Percentiles rank a stretch among this genome's conserved stretches.
These are phyloP conservation scores for Puccinia brachypodii DNA, from an alignment of 1,284 basidiomycete genomes.

Conservation along the genomic window DNA sequence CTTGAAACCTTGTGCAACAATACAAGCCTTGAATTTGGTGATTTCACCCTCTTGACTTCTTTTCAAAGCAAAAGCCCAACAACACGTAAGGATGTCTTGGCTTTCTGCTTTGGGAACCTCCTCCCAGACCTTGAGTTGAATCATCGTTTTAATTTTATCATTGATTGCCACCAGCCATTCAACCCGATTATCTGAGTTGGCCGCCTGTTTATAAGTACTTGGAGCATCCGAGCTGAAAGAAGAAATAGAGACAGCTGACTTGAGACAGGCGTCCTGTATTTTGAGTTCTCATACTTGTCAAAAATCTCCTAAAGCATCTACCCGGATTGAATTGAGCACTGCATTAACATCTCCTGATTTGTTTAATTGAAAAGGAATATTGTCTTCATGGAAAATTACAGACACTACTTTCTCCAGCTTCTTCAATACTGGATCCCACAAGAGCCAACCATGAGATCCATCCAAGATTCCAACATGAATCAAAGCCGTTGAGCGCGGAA, in stretches of 20 bases:
- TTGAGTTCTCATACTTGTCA: too few relatives aligned
- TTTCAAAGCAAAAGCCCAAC: neutral
- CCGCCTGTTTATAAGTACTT: neutral
- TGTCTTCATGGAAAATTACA: too few relatives aligned
- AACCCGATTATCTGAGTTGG: neutral
- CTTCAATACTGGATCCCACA: too few relatives aligned
- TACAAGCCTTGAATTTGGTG: neutral
- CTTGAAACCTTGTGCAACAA: conserved; percentile 8
- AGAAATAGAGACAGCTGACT: neutral
- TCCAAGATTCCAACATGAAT: too few relatives aligned
- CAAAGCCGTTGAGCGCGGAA: too few relatives aligned
- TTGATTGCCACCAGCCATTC: neutral
- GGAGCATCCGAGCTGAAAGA: neutral
- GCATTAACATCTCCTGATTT: too few relatives aligned
- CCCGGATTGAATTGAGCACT: too few relatives aligned
- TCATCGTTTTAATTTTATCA: neutral
- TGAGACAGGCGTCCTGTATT: too few relatives aligned
- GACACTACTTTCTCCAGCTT: too few relatives aligned
- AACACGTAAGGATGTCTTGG: neutral
- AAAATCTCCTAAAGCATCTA: too few relatives aligned
- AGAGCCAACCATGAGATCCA: too few relatives aligned
- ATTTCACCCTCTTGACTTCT: neutral
- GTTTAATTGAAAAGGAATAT: too few relatives aligned
- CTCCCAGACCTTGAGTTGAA: neutral
- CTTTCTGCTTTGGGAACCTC: neutral